A percentile compares a stretch with the other conserved stretches of the same genome.
These are phyloP conservation scores for Fonsecaea multimorphosa DNA, from an alignment of 2,329 filamentous ascomycete species.

Conservation along the genomic window DNA sequence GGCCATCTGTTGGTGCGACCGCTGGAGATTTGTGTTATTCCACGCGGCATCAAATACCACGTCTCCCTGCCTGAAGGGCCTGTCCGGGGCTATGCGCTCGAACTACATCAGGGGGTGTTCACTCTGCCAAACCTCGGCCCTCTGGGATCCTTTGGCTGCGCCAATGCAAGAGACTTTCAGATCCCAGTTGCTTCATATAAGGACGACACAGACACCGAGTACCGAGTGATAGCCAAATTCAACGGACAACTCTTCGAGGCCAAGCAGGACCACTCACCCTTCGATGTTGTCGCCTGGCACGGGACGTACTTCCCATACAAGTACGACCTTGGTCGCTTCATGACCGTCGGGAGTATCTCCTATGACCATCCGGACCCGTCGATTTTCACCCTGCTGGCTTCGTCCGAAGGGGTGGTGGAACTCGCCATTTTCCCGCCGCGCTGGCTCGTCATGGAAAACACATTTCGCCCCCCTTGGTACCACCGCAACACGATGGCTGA, in stretches of 20 bases:
- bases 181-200: conserved; percentile 72
- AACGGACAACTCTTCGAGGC: conserved; percentile 70
- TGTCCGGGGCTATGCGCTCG: conserved; percentile 74
- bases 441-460: conserved; percentile 67
- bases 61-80: conserved; percentile 68
- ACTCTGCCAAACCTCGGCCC: conserved; percentile 73
- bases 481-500: conserved; percentile 64
- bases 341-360: conserved; percentile 72
- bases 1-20: conserved; percentile 74
- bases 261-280: conserved; percentile 71
- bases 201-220: conserved; percentile 46
- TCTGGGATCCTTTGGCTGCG: conserved; percentile 73
- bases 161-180: conserved; percentile 77
- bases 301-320: conserved; percentile 81
- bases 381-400: conserved; percentile 73
- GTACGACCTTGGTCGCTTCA: conserved; percentile 79
- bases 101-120: conserved; percentile 75
- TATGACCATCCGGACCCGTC: conserved; percentile 79
- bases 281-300: conserved; percentile 81
- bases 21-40: conserved; percentile 77
- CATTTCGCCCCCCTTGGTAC: conserved; percentile 66
- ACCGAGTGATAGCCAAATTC: conserved; percentile 67
- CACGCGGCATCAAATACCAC: conserved; percentile 74
- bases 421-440: conserved; percentile 70
- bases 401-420: conserved; percentile 67